Conservation (phyloP, 768 basidiomycete genomes). For the Podaxis sp. region DNA sequence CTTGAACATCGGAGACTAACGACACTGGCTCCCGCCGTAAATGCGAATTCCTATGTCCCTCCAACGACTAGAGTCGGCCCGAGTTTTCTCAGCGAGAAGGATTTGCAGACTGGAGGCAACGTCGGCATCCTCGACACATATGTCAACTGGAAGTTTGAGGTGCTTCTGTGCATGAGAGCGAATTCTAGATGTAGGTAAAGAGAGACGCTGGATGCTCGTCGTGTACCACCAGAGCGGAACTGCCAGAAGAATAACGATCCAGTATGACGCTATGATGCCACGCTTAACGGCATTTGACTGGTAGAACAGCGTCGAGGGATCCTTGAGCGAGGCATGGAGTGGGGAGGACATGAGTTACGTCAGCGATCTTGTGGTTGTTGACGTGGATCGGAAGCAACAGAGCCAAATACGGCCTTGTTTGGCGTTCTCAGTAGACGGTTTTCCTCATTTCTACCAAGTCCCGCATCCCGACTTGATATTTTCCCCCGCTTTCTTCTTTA, state of each 20-base stretch:
- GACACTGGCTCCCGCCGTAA: constrained; percentile 1
- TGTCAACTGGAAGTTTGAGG: constrained; percentile 46
- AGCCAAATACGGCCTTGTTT: constrained; percentile 26
- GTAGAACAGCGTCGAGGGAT: constrained; percentile 53
- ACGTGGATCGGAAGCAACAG: constrained; percentile 28
- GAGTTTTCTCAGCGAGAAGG: constrained; percentile 19
- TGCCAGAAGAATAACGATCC: constrained; percentile 72
- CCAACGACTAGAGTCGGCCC: constrained; percentile 28
- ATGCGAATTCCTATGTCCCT: neutral
- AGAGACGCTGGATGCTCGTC: constrained; percentile 84
- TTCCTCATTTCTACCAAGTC: constrained; percentile 16
- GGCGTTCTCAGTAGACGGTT: constrained; percentile 18
- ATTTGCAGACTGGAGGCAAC: constrained; percentile 21
- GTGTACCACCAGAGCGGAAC: constrained; percentile 93
- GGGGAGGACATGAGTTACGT: constrained; percentile 16
- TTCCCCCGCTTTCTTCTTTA: neutral
- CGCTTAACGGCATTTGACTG: constrained; percentile 52
- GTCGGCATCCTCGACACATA: constrained; percentile 28
- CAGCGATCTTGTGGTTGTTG: constrained; percentile 13
- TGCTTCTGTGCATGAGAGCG: constrained; percentile 45
- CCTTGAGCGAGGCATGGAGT: constrained; percentile 32
- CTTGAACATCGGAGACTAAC: neutral
- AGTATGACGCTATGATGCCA: constrained; percentile 73
- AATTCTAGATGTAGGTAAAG: constrained; percentile 67
- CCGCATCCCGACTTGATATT: constrained; percentile 3